Base-by-base conservation (phyloP, 2,329 filamentous ascomycete species). In the Penicillium sp. region DNA sequence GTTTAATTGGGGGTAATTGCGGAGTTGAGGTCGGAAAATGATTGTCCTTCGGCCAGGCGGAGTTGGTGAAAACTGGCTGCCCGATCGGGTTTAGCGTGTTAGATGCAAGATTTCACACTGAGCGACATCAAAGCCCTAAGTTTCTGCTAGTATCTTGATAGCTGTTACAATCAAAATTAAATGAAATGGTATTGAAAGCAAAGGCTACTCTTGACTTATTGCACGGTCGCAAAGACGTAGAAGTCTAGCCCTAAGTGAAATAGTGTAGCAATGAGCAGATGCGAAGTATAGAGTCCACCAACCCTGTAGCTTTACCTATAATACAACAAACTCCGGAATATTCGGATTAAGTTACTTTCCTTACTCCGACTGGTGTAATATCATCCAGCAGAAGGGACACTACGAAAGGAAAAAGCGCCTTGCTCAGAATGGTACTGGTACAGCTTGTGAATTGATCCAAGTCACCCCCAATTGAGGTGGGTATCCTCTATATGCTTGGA, bases 401-500 rank as follows among this genome's bases (percentile, higher is more conserved):
- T 50, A 55, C 45, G 16, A 45, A 40, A 54, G n/a, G 33, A n/a
- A 25, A n/a, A 45, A 5, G 25, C 13, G n/a, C 4, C 16, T 45
- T 36, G n/a, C 19, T 23, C 31, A 19, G 19, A 51, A 50, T 54
- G 56, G 59, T 73, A 72, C 61, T 73, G 68, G 66, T 75, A 74
- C 71, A 75, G 69, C 67, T 73, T 71, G 67, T 72, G 62, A 66
- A 71, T 73, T 72, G 68, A 66, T 70, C 70, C 69, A 68, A 66
- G 67, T 65, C 63, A 66, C 64, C 64, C 33, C 33, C 47, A 10
- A 50, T 62, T 50, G 61, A 70, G 65, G 39, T 38, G 39, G 65
- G 60, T 69, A 67, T 67, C 59, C 59, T 75, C 72, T 75, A 75
- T 75, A 70, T 73, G 69, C 70, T 69, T 74, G 70, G 72, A 75